Base-by-base conservation (phyloP, 176 grass and related monocot species). In the Microstegium vimineum region DNA sequence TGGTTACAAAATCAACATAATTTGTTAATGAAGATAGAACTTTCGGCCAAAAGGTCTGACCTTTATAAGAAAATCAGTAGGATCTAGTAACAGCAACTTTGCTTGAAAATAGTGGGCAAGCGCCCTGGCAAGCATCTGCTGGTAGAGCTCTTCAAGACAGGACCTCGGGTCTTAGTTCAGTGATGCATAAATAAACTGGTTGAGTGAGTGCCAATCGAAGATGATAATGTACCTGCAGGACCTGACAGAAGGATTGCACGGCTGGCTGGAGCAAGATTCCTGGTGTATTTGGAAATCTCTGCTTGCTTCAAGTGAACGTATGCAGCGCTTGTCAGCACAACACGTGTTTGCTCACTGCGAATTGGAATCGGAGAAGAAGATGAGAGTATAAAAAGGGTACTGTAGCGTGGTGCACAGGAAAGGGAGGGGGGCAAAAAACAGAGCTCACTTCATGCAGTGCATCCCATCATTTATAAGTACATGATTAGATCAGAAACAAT, bases 231-330 rank as follows among this genome's bases (percentile, higher is more conserved):
- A 98, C 96, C 96, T 90, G 92, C 81, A 86, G 96, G 93, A 31
- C 96, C 93, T 37, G 93, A 98, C 35, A 98, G 31, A 28, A 98
- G 88, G 61, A 98, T 93, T 1, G 96, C 85, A n/a, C 88, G 96
- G 52, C 93, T 95, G 51, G 93, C 96, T 5, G 96, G 96, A 78
- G 96, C 92, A 42, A 98, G 90, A 66, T 98, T 95, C 82, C 93
- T 89, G 35, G 89, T 98, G 79, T 98, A 90, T 28, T 90, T 91
- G 0, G 93, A 91, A 32, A 95, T 86, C 1, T 98, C 96, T 40
- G 82, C 90, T 93, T 98, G 93, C 75, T 98, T 98, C 87, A 98
- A 86, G 82, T 98, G 96, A 71, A 98, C 93, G 70, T 91, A 95
- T 0, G 96, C 96, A 1, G 90, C 89, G 90, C 96, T 98, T 34